These are phyloP conservation scores for Chrysosphaeria jannelii DNA, from an alignment of 2,329 filamentous ascomycete species.

Conservation along the genomic window DNA sequence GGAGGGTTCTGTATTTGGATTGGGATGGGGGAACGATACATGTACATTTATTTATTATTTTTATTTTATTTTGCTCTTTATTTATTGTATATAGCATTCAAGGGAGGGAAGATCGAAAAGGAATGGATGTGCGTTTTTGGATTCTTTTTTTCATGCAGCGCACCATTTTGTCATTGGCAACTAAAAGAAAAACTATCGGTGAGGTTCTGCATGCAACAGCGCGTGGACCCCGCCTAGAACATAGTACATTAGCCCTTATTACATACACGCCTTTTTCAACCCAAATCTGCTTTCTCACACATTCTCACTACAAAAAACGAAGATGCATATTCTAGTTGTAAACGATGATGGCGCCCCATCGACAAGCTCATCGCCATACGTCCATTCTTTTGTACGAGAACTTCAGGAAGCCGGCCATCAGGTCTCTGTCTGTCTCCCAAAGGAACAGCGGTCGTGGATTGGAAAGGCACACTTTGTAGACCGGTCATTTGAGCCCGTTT, in stretches of 20 bases:
- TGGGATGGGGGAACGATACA: slow-evolving; percentile 1
- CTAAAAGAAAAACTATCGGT: neutral
- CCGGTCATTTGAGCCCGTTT: slow-evolving; percentile 54
- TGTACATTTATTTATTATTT: neutral
- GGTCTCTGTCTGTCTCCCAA: slow-evolving; percentile 77
- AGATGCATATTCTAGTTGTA: slow-evolving; percentile 36
- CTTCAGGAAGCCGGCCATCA: slow-evolving; percentile 48
- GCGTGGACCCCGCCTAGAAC: too few species aligned
- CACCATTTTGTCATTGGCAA: neutral
- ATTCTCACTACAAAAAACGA: too few species aligned
- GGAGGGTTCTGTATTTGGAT: neutral
- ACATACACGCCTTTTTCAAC: neutral
- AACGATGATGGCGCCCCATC: slow-evolving; percentile 67
- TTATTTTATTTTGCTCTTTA: neutral
- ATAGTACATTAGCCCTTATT: neutral
- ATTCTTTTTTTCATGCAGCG: slow-evolving; percentile 1
- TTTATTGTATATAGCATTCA: neutral
- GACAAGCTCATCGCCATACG: slow-evolving; percentile 47
- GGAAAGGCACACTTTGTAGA: slow-evolving; percentile 94
- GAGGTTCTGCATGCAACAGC: too few species aligned
- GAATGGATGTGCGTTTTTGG: too few species aligned
- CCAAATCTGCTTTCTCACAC: neutral
- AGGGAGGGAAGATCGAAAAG: too few species aligned
- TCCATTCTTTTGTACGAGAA: slow-evolving; percentile 40
- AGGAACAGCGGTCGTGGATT: slow-evolving; percentile 90